These are phyloP conservation scores for Pichia heedii DNA, from an alignment of 805 yeast species.

Conservation along the genomic window DNA sequence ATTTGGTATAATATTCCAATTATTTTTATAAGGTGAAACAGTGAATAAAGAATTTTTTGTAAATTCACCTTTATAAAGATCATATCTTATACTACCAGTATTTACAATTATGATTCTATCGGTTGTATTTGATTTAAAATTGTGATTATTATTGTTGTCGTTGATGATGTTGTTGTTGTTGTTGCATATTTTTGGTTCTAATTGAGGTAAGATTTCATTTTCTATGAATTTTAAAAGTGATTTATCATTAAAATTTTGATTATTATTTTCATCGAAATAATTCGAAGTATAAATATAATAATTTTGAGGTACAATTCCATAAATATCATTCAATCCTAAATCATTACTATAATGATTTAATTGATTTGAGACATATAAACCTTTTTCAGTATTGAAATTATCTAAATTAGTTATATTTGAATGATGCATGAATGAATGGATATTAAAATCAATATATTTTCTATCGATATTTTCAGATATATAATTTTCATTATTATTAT, in stretches of 20 bases:
- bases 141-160: conserved; percentile 23
- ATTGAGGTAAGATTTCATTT: conserved; percentile 36
- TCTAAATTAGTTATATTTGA: conserved; percentile 25
- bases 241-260: conserved; percentile 28
- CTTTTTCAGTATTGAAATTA: conserved; percentile 47
- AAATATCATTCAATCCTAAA: conserved; percentile 44
- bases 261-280: conserved; percentile 27
- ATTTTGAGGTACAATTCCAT: conserved; percentile 59
- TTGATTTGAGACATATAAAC: conserved; percentile 37
- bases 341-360: conserved; percentile 34
- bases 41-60: conserved; percentile 73
- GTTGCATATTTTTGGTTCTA: conserved; percentile 20
- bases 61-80: conserved; percentile 74
- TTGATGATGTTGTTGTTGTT: conserved; percentile 4
- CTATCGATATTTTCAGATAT: conserved; percentile 33
- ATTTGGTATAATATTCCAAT: conserved; percentile 58
- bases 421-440: conserved; percentile 62
- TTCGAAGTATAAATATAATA: conserved; percentile 66
- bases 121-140: conserved; percentile 2
- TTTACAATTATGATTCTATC: conserved; percentile 56
- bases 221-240: conserved; percentile 56
- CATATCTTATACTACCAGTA: conserved; percentile 85
- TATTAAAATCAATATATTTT: conserved; percentile 76
- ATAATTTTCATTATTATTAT: background rate
- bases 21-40: conserved; percentile 77